phyloP scores from a whole-genome alignment of 2,329 filamentous ascomycete species.

The Fusarium sp. region DNA sequence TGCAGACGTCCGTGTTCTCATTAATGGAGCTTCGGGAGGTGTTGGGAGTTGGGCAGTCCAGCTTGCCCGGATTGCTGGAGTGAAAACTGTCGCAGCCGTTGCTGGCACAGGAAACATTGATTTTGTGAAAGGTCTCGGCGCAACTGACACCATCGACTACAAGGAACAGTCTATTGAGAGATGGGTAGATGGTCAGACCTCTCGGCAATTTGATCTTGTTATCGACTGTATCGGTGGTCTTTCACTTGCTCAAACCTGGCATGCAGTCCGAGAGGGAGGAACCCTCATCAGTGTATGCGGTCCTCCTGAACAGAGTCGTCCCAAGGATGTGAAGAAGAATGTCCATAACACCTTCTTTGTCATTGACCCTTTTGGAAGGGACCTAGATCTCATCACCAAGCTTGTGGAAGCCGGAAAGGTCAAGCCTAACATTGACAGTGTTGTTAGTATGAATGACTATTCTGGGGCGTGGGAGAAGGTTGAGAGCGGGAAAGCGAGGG shows the following conservation, averaged over 20 bases:
- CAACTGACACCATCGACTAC: constrained; percentile 28
- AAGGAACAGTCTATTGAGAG: constrained; percentile 20
- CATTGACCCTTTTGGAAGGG: constrained; percentile 24
- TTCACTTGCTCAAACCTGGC: constrained; percentile 21
- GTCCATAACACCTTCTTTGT: constrained; percentile 23
- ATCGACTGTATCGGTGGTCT: constrained; percentile 32
- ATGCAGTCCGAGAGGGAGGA: constrained; percentile 25
- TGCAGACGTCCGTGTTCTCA: background rate
- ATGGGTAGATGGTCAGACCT: constrained; percentile 14
- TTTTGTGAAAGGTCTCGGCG: constrained; percentile 13
- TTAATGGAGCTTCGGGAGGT: constrained; percentile 22
- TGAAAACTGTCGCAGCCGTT: background rate
- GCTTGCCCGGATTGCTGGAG: constrained; percentile 21
- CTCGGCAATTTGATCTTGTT: constrained; percentile 24
- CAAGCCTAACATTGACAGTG: constrained; percentile 32
- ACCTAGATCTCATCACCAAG: constrained; percentile 19
- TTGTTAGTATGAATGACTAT: constrained; percentile 19
- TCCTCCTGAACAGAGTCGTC: constrained; percentile 22
- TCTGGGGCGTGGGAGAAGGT: constrained; percentile 34
- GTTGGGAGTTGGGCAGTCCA: constrained; percentile 34
- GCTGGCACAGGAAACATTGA: constrained; percentile 14
- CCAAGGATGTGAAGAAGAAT: constrained; percentile 12
- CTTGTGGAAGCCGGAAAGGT: constrained; percentile 26
- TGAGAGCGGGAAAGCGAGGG: constrained; percentile 20
- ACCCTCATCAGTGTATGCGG: constrained; percentile 23